Evolutionary conservation across 2,329 filamentous ascomycete species (phyloP).

Genomic region (Kalmusia sp.): DNA sequence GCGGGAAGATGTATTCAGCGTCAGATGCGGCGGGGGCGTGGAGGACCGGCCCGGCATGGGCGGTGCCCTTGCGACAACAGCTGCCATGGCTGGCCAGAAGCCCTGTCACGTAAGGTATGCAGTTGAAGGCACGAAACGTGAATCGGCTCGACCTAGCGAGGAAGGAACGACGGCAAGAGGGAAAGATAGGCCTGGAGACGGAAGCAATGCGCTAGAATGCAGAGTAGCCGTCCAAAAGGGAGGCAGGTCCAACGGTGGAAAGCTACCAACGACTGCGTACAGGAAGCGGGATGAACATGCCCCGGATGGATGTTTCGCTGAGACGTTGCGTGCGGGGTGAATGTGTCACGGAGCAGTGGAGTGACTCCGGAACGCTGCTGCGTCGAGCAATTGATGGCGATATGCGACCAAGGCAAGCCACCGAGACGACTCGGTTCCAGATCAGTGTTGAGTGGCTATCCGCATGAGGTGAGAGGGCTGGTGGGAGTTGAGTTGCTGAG

Average conservation of each 20-base stretch:
- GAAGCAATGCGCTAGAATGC: conserved; percentile 13
- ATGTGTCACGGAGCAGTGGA: conserved; percentile 20
- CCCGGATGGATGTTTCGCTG: conserved; percentile 4
- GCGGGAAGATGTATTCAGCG: conserved; percentile 63
- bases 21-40: conserved; percentile 61
- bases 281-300: conserved; percentile 8
- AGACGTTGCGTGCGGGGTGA: conserved; percentile 18
- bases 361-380: conserved; percentile 17
- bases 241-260: conserved; percentile 13
- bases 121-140: conserved; percentile 39
- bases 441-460: conserved; percentile 11
- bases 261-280: conserved; percentile 8
- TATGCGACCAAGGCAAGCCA: conserved; percentile 4
- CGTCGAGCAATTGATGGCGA: conserved; percentile 25
- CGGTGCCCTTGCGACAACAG: conserved; percentile 50
- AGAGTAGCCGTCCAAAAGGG: conserved; percentile 20
- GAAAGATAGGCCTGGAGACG: conserved; percentile 4
- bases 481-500: conserved; percentile 17
- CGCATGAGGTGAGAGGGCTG: conserved; percentile 5
- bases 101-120: conserved; percentile 16
- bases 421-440: conserved; percentile 15
- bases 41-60: conserved; percentile 45
- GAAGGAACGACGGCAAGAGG: conserved; percentile 12
- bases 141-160: conserved; percentile 5
- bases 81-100: conserved; percentile 47